Percentiles rank a stretch among this genome's conserved stretches.
These are phyloP conservation scores for Collybia sordida DNA, from an alignment of 768 basidiomycete genomes.

Conservation along the genomic window DNA sequence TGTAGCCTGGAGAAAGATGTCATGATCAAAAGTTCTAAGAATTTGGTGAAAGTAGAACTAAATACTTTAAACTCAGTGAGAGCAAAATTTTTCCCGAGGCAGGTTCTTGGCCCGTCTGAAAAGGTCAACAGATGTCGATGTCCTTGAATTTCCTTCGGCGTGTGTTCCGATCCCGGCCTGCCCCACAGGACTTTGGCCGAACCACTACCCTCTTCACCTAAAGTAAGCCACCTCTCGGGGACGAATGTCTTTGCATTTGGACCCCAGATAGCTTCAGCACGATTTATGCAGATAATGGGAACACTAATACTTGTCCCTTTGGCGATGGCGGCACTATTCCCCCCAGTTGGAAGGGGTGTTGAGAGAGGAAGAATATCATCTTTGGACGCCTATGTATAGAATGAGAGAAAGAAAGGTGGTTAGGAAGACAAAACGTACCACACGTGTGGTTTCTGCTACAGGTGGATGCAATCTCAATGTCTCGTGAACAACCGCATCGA, in stretches of 20 bases:
- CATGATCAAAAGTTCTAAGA: neutral
- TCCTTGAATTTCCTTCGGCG: slow-evolving; percentile 43
- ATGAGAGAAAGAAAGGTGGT: neutral
- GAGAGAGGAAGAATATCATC: slow-evolving; percentile 62
- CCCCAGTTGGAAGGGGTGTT: slow-evolving; percentile 42
- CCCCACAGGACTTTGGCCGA: no score
- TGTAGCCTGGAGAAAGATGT: neutral
- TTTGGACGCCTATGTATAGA: slow-evolving; percentile 30
- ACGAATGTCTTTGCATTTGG: slow-evolving; percentile 54
- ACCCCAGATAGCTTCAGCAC: slow-evolving; percentile 58
- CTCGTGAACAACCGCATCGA: slow-evolving; percentile 36
- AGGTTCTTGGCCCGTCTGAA: slow-evolving; percentile 50
- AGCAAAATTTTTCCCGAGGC: slow-evolving; percentile 49
- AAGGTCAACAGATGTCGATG: slow-evolving; percentile 53
- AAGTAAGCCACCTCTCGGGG: slow-evolving; percentile 62
- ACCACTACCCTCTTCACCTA: neutral
- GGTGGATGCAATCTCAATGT: slow-evolving; percentile 41
- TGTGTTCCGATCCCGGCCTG: slow-evolving; percentile 13
- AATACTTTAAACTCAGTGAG: slow-evolving; percentile 41
- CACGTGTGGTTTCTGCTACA: slow-evolving; percentile 15
- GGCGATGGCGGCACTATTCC: slow-evolving; percentile 36
- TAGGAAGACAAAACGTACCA: slow-evolving; percentile 3
- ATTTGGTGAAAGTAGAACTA: neutral
- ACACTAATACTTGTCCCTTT: slow-evolving; percentile 45
- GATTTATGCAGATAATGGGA: slow-evolving; percentile 47